Conservation (phyloP, 208 protist species). For the Naegleria fowleri region DNA sequence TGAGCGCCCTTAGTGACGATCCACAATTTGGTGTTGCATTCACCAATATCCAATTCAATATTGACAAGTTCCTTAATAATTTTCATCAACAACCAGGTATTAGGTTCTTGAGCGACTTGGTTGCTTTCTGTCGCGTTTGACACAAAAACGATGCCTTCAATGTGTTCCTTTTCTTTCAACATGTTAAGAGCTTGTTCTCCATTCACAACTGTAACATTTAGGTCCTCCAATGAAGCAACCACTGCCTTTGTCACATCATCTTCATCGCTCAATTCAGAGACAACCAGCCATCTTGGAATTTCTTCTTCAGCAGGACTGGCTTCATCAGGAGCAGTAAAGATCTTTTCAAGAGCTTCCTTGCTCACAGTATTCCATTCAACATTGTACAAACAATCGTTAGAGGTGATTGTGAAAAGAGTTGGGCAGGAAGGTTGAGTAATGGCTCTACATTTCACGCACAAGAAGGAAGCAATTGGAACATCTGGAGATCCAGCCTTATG, state of each 20-base stretch:
- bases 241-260: background rate
- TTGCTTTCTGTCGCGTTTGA: background rate
- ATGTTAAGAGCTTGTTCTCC: background rate
- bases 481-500: background rate
- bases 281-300: background rate
- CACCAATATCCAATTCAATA: background rate
- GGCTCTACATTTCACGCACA: background rate
- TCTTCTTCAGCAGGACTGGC: background rate
- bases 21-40: background rate
- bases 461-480: background rate
- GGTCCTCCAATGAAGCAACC: background rate
- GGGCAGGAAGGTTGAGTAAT: background rate
- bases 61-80: background rate
- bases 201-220: background rate
- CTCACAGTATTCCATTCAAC: background rate
- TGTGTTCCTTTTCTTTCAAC: background rate
- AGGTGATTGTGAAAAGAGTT: background rate
- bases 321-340: background rate
- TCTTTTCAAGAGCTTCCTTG: background rate
- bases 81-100: background rate
- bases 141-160: background rate
- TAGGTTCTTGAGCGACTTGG: background rate
- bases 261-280: background rate
- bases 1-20: background rate
- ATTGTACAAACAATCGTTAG: background rate